Evolutionary conservation across 106 monocot species (phyloP).

Genomic region (Gastrodia elata): DNA sequence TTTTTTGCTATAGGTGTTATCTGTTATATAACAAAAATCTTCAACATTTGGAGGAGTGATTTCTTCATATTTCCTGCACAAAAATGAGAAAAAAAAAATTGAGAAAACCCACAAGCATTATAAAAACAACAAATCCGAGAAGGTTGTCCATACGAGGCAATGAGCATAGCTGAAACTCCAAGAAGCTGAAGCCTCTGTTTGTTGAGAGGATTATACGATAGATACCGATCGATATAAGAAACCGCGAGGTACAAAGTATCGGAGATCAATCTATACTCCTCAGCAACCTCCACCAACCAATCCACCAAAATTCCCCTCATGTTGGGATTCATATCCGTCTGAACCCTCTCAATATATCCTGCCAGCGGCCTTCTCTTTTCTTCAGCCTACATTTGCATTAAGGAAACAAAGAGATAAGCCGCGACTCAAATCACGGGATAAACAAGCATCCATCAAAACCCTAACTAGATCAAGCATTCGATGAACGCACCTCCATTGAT

Average conservation of each 20-base stretch:
- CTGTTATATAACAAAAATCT: conserved; percentile 79
- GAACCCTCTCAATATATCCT: conserved; percentile 49
- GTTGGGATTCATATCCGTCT: conserved; percentile 65
- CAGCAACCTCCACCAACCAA: conserved; percentile 89
- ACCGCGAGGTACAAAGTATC: conserved; percentile 36
- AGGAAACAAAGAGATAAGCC: conserved; percentile 14
- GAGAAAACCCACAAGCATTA: background rate
- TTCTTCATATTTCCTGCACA: conserved; percentile 87
- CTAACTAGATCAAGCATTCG: background rate
- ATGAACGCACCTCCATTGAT: conserved; percentile 67
- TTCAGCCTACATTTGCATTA: conserved; percentile 36
- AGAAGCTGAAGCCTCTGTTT: conserved; percentile 67
- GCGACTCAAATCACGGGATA: conserved; percentile 16
- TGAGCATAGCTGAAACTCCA: conserved; percentile 71
- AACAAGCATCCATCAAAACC: too few species aligned
- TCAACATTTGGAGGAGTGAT: conserved; percentile 68
- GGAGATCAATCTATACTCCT: conserved; percentile 69
- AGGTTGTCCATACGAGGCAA: conserved; percentile 51
- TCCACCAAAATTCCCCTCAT: conserved; percentile 81
- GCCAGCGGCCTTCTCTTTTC: conserved; percentile 41
- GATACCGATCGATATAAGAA: conserved; percentile 38
- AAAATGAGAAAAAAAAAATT: background rate
- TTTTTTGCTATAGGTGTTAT: conserved; percentile 67
- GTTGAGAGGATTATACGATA: conserved; percentile 34
- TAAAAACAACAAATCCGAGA: background rate